These are phyloP conservation scores for Ganoderma lucidum DNA, from an alignment of 1,284 basidiomycete species.

Conservation along the genomic window DNA sequence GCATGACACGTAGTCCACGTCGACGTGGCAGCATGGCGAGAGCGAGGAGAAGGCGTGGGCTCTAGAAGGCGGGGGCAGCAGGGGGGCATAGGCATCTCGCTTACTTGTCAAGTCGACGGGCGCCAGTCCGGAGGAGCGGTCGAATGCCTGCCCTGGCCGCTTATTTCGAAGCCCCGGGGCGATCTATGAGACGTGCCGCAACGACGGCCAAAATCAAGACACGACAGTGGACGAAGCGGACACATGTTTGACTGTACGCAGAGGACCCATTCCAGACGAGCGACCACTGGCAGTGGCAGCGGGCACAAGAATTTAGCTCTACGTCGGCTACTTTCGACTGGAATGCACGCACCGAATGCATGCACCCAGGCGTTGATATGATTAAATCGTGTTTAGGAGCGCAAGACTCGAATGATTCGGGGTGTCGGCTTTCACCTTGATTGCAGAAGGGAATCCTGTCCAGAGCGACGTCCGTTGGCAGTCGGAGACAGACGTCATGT, in stretches of 20 bases:
- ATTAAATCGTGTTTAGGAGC: background rate
- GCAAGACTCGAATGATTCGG: background rate
- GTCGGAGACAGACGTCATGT: background rate
- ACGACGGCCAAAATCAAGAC: background rate
- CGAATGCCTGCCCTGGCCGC: background rate
- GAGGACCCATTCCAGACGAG: background rate
- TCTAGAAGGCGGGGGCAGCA: background rate
- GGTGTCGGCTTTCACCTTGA: background rate
- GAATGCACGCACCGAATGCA: background rate
- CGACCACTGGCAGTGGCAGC: background rate
- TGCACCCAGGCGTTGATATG: background rate
- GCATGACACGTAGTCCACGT: background rate
- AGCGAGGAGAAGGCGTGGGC: background rate
- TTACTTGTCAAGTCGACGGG: slow-evolving; percentile 5
- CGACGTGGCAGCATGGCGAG: background rate
- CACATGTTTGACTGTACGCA: no score
- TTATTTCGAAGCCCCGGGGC: no score
- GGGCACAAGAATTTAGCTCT: background rate
- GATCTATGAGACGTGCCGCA: background rate
- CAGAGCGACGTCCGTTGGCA: background rate
- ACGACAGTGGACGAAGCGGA: background rate
- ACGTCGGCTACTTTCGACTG: background rate
- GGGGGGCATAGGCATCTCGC: background rate
- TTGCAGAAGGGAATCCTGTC: background rate
- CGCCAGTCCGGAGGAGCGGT: background rate